Evolutionary conservation across 306 rosid species (phyloP).

Genomic region (Cucumis melo): DNA sequence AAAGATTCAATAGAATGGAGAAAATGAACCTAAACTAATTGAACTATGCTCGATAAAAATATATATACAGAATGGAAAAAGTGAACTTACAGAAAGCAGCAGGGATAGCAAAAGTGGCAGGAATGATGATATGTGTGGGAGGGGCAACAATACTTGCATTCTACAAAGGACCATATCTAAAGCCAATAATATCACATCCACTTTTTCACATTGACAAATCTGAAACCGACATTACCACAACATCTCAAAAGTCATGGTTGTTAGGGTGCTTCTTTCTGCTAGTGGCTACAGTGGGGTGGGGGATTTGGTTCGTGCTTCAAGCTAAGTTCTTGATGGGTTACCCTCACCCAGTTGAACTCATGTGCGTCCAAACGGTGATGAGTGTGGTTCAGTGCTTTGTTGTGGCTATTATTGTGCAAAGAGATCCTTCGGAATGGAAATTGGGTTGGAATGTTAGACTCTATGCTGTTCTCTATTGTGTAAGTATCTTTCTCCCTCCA

Average conservation of each 20-base stretch:
- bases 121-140: conserved; percentile 28
- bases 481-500: conserved; percentile 8
- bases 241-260: conserved; percentile 24
- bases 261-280: conserved; percentile 35
- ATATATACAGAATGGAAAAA: conserved; percentile 21
- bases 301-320: conserved; percentile 24
- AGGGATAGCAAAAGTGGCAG: conserved; percentile 40
- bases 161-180: conserved; percentile 41
- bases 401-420: conserved; percentile 55
- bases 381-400: conserved; percentile 53
- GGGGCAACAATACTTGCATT: conserved; percentile 43
- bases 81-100: conserved; percentile 24
- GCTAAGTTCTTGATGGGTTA: conserved; percentile 40
- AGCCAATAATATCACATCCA: conserved; percentile 4
- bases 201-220: background rate
- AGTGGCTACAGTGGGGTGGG: conserved; percentile 24
- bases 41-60: no score
- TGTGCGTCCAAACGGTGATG: conserved; percentile 48
- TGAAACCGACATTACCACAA: background rate
- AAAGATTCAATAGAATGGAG: no score
- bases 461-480: conserved; percentile 55
- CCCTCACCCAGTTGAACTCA: conserved; percentile 63
- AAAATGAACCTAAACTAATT: no score
- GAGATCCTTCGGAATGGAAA: conserved; percentile 57
- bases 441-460: conserved; percentile 63